These are phyloP conservation scores for Phytophthora kernoviae DNA, from an alignment of 352 stramenopile species.

Conservation along the genomic window DNA sequence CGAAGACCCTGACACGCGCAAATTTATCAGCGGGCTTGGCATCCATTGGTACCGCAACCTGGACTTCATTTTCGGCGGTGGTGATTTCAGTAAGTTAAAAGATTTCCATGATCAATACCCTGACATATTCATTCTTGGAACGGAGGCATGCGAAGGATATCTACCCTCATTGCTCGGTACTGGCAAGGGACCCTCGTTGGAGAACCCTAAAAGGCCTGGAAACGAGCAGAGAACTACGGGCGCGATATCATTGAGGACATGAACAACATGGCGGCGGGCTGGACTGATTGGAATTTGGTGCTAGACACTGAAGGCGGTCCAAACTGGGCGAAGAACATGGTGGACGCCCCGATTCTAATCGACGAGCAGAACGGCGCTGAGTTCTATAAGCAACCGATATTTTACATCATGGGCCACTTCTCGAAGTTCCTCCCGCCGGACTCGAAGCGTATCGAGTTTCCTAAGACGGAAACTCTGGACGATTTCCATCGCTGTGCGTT, in stretches of 20 bases:
- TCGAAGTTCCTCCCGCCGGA: conserved; percentile 60
- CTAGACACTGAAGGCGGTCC: conserved; percentile 75
- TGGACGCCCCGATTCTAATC: conserved; percentile 78
- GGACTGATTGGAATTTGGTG: conserved; percentile 90
- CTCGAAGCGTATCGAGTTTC: conserved; percentile 46
- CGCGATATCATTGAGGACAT: conserved; percentile 89
- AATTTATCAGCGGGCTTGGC: conserved; percentile 77
- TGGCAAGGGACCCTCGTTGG: conserved; percentile 37
- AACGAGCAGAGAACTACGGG: conserved; percentile 71
- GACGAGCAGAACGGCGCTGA: conserved; percentile 53
- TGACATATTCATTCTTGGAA: conserved; percentile 81
- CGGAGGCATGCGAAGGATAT: conserved; percentile 73
- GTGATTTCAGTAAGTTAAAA: conserved; percentile 48
- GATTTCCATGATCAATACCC: conserved; percentile 55
- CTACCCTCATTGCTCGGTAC: conserved; percentile 48
- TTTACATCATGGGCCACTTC: conserved; percentile 76
- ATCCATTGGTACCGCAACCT: conserved; percentile 81
- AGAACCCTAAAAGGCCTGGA: conserved; percentile 47
- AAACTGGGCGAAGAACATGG: conserved; percentile 75
- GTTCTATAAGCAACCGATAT: conserved; percentile 86
- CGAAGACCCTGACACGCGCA: conserved; percentile 34
- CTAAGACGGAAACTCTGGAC: conserved; percentile 33
- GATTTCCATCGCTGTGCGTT: conserved; percentile 48
- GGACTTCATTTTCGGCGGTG: conserved; percentile 39
- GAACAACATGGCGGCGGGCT: conserved; percentile 71